Base-by-base conservation (phyloP, 768 basidiomycete genomes). In the Omphalotus guepiniiformis region DNA sequence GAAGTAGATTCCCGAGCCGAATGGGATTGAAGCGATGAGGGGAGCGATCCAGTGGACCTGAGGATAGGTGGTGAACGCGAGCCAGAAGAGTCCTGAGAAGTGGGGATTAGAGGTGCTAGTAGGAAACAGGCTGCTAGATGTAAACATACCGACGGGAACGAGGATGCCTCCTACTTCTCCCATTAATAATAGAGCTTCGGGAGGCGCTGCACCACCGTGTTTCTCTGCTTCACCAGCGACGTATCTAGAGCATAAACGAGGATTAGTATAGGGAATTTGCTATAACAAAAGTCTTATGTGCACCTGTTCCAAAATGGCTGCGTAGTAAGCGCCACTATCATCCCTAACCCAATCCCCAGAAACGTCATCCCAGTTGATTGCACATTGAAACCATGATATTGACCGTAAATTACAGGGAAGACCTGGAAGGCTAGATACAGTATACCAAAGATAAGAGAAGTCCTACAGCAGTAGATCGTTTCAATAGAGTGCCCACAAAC, bases 141-240 rank as follows among this genome's bases (percentile, higher is more conserved):
- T 55, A 6, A 8, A 57, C 71, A 34, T 44, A 80, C 78, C 72
- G 34, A 85, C 53, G 1, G 87, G 83, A 6, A 80, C 79, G 9
- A 83, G 69, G 18, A 88, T 59, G 1, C 71, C 85, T n/a, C 85
- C 88, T 3, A 76, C 64, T 63, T 84, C 72, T 4, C 82, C 85
- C 71, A 83, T 80, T 42, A 79, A 56, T 2, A 90, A 75, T 8
- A 79, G 72, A 6, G 72, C 67, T 63, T 90, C 88, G 0, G 85
- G 82, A 1, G 85, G 83, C 0, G 83, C 73, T 34, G 63, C 56
- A 3, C 74, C 76, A n/a, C 65, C 64, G 51, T 75, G 57, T 38
- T 64, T 63, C 12, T 52, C 51, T 6, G 70, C 62, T 50, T 72
- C 63, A 15, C 63, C 62, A 22, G 54, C 58, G 45, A 69, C 71